Percentiles rank a stretch among this genome's conserved stretches.
These are phyloP conservation scores for Irpex sp. DNA, from an alignment of 1,284 basidiomycete genomes.

Conservation along the genomic window DNA sequence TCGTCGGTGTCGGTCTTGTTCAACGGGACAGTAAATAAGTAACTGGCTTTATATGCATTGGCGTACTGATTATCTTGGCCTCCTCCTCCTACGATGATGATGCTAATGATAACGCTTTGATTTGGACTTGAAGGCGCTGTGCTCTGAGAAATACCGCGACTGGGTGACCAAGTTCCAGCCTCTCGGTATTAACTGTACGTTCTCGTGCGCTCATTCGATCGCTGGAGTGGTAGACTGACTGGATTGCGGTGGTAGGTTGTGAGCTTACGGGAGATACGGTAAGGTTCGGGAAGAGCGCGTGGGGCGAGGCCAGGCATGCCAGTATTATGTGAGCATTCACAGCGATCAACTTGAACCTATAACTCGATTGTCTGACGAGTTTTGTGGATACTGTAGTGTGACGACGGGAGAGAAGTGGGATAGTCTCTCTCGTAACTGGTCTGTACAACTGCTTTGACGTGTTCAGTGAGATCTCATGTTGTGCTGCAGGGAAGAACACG, in stretches of 20 bases:
- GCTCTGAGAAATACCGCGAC: constrained; percentile 80
- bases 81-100: too few species aligned
- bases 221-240: neutral
- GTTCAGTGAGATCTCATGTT: too few species aligned
- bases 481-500: constrained; percentile 66
- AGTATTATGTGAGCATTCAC: constrained; percentile 62
- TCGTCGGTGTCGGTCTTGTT: too few species aligned
- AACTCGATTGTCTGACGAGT: neutral
- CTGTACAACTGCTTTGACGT: constrained; percentile 10
- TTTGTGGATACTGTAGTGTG: constrained; percentile 40
- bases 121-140: constrained; percentile 67
- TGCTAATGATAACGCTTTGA: neutral
- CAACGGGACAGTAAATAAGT: too few species aligned
- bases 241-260: constrained; percentile 46
- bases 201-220: too few species aligned
- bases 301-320: constrained; percentile 71
- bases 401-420: constrained; percentile 97
- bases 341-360: neutral
- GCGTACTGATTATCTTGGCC: too few species aligned
- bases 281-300: constrained; percentile 52
- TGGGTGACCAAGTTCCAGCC: constrained; percentile 81
- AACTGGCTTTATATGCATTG: too few species aligned
- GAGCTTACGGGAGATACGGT: constrained; percentile 93
- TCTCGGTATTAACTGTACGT: constrained; percentile 71
- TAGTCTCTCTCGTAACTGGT: constrained; percentile 83